Conservation (phyloP, 495 filamentous ascomycete species). For the Hypoxylon lenormandii region DNA sequence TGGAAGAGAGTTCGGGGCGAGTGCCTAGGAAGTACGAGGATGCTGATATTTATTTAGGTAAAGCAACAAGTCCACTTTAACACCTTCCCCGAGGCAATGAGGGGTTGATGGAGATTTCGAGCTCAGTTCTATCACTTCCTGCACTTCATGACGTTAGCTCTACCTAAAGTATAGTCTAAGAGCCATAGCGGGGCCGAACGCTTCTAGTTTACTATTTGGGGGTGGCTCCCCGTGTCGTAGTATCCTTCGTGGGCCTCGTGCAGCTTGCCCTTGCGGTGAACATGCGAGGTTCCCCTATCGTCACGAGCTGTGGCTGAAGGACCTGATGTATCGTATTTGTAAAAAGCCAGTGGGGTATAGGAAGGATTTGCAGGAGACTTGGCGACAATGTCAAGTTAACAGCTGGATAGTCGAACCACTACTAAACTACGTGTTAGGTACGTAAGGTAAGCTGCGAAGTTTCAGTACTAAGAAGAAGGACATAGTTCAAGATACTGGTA, state of each 20-base stretch:
- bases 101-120: slow-evolving; percentile 28
- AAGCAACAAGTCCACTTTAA: background rate
- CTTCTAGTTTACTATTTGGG: slow-evolving; percentile 38
- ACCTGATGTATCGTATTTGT: background rate
- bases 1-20: background rate
- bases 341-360: background rate
- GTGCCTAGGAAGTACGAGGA: background rate
- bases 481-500: too few relatives aligned
- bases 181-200: slow-evolving; percentile 31
- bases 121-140: slow-evolving; percentile 16
- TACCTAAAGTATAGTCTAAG: slow-evolving; percentile 19
- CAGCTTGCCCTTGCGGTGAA: slow-evolving; percentile 1
- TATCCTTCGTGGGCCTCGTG: slow-evolving; percentile 1
- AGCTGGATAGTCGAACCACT: background rate
- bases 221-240: slow-evolving; percentile 11
- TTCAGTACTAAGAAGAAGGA: too few relatives aligned
- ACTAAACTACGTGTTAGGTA: too few relatives aligned
- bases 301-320: background rate
- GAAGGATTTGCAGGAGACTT: slow-evolving; percentile 1
- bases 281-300: background rate
- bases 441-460: too few relatives aligned
- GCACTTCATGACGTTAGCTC: slow-evolving; percentile 38
- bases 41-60: slow-evolving; percentile 12
- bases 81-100: slow-evolving; percentile 21
- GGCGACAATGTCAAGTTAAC: background rate